Evolutionary conservation across 495 filamentous ascomycete species (phyloP).

Genomic region (Hyaloscypha bicolor): DNA sequence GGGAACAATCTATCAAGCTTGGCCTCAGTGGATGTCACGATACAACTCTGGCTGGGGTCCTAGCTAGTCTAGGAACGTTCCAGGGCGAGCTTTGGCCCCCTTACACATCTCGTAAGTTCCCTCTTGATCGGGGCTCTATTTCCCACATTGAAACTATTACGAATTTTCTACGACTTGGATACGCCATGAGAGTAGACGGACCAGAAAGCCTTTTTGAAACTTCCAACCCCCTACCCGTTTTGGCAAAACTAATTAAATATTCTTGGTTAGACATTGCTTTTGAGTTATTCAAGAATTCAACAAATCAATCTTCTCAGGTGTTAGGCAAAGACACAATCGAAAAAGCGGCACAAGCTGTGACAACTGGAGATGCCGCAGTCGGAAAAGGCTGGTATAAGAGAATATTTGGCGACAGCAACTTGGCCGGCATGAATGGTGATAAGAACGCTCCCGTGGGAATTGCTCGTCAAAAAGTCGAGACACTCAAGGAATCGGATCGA

Average conservation of each 20-base stretch:
- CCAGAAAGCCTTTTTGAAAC: no score
- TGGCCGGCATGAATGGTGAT: slow-evolving; percentile 18
- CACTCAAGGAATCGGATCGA: slow-evolving; percentile 53
- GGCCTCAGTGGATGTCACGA: slow-evolving; percentile 90
- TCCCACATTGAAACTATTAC: background rate
- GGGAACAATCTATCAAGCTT: slow-evolving; percentile 62
- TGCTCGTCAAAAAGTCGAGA: slow-evolving; percentile 51
- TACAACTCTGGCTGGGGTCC: slow-evolving; percentile 81
- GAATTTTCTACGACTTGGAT: background rate
- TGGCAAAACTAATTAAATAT: background rate
- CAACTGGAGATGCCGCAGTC: slow-evolving; percentile 13
- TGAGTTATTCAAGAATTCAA: slow-evolving; percentile 73
- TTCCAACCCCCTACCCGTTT: background rate
- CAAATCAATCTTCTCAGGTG: slow-evolving; percentile 11
- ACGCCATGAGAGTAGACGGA: no score
- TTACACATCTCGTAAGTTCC: slow-evolving; percentile 70
- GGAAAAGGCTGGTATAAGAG: slow-evolving; percentile 48
- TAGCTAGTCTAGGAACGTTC: slow-evolving; percentile 79
- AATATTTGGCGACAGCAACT: slow-evolving; percentile 41
- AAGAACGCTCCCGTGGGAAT: slow-evolving; percentile 41
- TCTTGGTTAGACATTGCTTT: slow-evolving; percentile 60
- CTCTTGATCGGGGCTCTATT: background rate
- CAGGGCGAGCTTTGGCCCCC: slow-evolving; percentile 79
- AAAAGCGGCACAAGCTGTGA: slow-evolving; percentile 4
- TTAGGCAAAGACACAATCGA: background rate